Percentiles rank a stretch among this genome's conserved stretches.
Conservation (phyloP, 306 rosid species). For the Corylus heterophylla region DNA sequence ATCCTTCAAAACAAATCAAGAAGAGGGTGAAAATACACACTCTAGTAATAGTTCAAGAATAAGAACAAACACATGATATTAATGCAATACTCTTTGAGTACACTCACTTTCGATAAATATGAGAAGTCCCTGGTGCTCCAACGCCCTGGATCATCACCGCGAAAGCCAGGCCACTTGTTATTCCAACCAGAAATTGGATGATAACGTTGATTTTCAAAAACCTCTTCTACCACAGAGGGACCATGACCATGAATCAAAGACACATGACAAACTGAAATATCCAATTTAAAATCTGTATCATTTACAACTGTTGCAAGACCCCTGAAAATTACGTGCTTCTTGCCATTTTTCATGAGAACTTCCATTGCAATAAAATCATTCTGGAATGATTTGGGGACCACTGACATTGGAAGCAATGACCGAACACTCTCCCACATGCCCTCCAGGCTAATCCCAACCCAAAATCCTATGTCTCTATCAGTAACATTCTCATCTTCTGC, state of each 20-base stretch:
- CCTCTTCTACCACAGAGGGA: slow-evolving; percentile 52
- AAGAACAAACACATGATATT: slow-evolving; percentile 13
- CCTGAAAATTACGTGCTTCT: slow-evolving; percentile 85
- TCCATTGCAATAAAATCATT: slow-evolving; percentile 79
- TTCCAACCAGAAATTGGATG: slow-evolving; percentile 71
- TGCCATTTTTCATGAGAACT: slow-evolving; percentile 87
- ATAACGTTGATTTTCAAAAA: slow-evolving; percentile 70
- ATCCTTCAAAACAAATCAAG: slow-evolving; percentile 54
- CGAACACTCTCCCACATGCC: slow-evolving; percentile 79
- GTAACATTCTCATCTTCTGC: slow-evolving; percentile 32
- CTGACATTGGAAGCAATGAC: slow-evolving; percentile 83
- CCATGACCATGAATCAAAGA: slow-evolving; percentile 43
- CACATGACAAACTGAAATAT: slow-evolving; percentile 50
- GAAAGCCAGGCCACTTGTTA: slow-evolving; percentile 45
- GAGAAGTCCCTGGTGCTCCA: slow-evolving; percentile 74
- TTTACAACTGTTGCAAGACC: slow-evolving; percentile 83
- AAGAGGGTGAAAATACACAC: slow-evolving; percentile 24
- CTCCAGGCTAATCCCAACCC: slow-evolving; percentile 66
- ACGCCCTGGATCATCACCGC: slow-evolving; percentile 52
- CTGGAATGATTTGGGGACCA: slow-evolving; percentile 68
- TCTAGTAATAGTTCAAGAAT: background rate
- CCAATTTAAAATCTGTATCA: slow-evolving; percentile 73
- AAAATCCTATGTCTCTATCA: slow-evolving; percentile 81
- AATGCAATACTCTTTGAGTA: background rate
- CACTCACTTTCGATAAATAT: slow-evolving; percentile 60